Conservation (phyloP, 805 yeast genomes). For the Wickerhamiella bombiphila region DNA sequence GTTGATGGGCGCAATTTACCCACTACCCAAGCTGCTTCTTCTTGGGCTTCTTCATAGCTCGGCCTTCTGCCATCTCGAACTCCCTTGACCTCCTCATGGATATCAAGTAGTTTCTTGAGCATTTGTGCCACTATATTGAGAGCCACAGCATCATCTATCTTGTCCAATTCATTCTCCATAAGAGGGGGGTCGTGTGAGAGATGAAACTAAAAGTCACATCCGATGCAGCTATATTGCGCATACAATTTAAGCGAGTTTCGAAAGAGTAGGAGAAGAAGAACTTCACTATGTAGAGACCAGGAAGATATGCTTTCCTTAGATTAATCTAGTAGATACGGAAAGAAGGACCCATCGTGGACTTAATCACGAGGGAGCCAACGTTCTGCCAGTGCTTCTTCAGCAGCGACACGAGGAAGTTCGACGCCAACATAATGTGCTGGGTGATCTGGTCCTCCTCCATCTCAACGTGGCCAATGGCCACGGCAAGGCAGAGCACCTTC, state of each 20-base stretch:
- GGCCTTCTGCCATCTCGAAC: slow-evolving; percentile 8
- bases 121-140: slow-evolving; percentile 15
- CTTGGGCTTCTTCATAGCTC: slow-evolving; percentile 9
- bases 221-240: too few relatives aligned
- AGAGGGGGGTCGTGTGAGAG: too few relatives aligned
- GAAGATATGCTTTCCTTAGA: not conserved
- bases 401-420: slow-evolving; percentile 97
- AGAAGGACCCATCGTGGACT: slow-evolving; percentile 99
- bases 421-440: slow-evolving; percentile 96
- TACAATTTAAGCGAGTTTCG: too few relatives aligned
- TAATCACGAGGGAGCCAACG: slow-evolving; percentile 97
- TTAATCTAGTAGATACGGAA: slow-evolving; percentile 85
- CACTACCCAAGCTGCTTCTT: slow-evolving; percentile 6
- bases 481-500: slow-evolving; percentile 99
- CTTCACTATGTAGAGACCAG: too few relatives aligned
- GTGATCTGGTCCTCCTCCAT: slow-evolving; percentile 94
- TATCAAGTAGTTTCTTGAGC: slow-evolving; percentile 12
- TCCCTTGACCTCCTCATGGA: slow-evolving; percentile 11
- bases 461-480: slow-evolving; percentile 98
- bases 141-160: too few relatives aligned
- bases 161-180: too few relatives aligned
- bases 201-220: too few relatives aligned
- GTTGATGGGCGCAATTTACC: not conserved
- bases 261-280: too few relatives aligned
- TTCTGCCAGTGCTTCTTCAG: slow-evolving; percentile 99